Evolutionary conservation across 2,329 filamentous ascomycete genomes (phyloP), one percentile per base, ranked within the genome.

Genomic region (Colletotrichum chrysophilum): DNA sequence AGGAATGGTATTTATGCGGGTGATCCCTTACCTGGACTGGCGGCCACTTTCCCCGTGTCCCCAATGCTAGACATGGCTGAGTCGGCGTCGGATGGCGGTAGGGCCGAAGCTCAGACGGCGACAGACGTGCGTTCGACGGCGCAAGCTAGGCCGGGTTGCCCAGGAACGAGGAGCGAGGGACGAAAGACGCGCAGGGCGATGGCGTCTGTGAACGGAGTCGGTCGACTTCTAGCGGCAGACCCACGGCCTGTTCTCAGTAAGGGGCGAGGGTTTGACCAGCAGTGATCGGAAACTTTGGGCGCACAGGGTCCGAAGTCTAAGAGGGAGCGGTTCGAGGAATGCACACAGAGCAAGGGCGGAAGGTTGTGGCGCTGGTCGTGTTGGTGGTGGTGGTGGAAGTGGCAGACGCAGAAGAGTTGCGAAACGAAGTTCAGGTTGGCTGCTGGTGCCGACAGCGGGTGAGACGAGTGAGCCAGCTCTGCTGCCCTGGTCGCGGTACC

Each of bases 1-100:
- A 61, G 10, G 30, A n/a, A 26, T 67, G 52, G 30, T 69, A 61
- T 62, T 74, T 73, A 72, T 68, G 38, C 65, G 64, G 60, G 28
- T 16, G 62, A 43, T 36, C 55, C 62, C 76, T 66, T 74, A 77
- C 76, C 76, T 71, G 74, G 43, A 71, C 74, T 36, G 64, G 68
- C 66, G 30, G 67, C 67, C 43, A 76, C 70, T 65, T 77, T 77
- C 58, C 38, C 43, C 18, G 52, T 60, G 67, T 76, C 74, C 56
- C 74, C 76, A 58, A 76, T 75, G 71, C 71, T 75, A 74, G 70
- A 70, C 67, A 76, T 74, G 70, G 58, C 71, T 68, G 74, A 28
- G 67, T 71, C 52, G 65, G 70, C 58, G 74, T 76, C 76, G 65
- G 65, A 69, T 66, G 65, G 72, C 43, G 61, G 62, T 68, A 72